Percentiles rank a stretch among this genome's conserved stretches.
Evolutionary conservation across 129 eudicot genomes (phyloP).

Genomic region (Glebionis coronaria): DNA sequence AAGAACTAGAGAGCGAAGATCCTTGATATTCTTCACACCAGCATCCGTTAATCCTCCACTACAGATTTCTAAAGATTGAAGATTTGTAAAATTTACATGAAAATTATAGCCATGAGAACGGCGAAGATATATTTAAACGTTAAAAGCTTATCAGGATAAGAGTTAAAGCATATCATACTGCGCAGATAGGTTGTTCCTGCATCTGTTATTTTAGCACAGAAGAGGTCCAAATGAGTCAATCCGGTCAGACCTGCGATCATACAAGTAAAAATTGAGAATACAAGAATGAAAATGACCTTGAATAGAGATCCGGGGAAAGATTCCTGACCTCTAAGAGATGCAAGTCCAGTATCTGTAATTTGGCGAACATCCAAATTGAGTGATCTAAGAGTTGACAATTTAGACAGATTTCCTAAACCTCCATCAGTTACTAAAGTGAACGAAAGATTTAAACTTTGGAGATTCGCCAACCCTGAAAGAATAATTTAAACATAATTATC

Average conservation of each 20-base stretch:
- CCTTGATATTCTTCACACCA: conserved; percentile 90
- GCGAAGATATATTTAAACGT: too few relatives aligned
- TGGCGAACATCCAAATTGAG: conserved; percentile 93
- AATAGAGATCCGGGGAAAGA: neutral
- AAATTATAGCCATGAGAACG: neutral
- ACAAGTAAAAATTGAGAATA: neutral
- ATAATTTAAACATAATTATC: neutral
- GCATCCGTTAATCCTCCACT: conserved; percentile 84
- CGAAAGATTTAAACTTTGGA: conserved; percentile 85
- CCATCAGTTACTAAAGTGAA: conserved; percentile 78
- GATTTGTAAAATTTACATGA: conserved; percentile 60
- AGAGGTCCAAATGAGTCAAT: conserved; percentile 81
- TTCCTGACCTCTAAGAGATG: conserved; percentile 70
- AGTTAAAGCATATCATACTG: conserved; percentile 36
- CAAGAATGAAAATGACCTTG: neutral
- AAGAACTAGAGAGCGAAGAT: conserved; percentile 63
- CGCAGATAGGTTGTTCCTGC: conserved; percentile 59
- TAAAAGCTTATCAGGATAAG: conserved; percentile 13
- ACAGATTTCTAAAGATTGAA: conserved; percentile 80
- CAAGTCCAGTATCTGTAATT: conserved; percentile 86
- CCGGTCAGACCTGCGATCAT: conserved; percentile 71
- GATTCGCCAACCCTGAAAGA: conserved; percentile 53
- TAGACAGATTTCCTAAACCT: conserved; percentile 65
- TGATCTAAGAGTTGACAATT: conserved; percentile 59
- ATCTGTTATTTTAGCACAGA: conserved; percentile 84